A percentile compares a stretch with the other conserved stretches of the same genome.
These are phyloP conservation scores for Parastagonospora avenae DNA, from an alignment of 2,329 filamentous ascomycete genomes.

Conservation along the genomic window DNA sequence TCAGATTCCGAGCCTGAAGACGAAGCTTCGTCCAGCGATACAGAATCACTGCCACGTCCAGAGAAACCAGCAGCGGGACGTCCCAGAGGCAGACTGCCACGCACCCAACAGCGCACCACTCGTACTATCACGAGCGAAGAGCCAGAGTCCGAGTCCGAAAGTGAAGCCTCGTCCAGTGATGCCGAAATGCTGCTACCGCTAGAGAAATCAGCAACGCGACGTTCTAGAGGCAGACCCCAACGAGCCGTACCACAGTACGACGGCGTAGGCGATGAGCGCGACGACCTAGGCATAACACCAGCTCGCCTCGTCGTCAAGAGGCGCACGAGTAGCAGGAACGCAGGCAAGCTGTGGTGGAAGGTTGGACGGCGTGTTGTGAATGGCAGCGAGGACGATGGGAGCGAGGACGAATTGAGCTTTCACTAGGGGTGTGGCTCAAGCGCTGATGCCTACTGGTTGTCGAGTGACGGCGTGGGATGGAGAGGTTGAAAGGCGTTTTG, in stretches of 20 bases:
- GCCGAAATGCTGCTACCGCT: not conserved
- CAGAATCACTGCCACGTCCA: not conserved
- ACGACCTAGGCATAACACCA: constrained; percentile 22
- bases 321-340: not conserved
- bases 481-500: too few species aligned
- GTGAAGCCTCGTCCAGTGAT: not conserved
- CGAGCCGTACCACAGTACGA: not conserved
- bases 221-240: not conserved
- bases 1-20: not conserved
- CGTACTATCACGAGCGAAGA: not conserved
- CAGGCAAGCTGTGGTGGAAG: constrained; percentile 16
- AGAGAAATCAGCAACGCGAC: not conserved
- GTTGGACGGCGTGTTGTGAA: not conserved
- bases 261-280: constrained; percentile 5
- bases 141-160: not conserved
- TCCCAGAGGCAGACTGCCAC: not conserved
- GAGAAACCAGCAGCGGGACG: not conserved
- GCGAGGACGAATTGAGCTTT: constrained; percentile 44
- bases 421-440: constrained; percentile 15
- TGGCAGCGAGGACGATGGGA: constrained; percentile 20
- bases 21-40: not conserved
- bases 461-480: too few species aligned
- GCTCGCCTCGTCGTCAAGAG: constrained; percentile 2
- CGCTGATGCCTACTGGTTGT: not conserved
- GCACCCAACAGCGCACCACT: not conserved